Evolutionary conservation across 495 filamentous ascomycete species (phyloP).

Genomic region (Aspergillus nidulans): DNA sequence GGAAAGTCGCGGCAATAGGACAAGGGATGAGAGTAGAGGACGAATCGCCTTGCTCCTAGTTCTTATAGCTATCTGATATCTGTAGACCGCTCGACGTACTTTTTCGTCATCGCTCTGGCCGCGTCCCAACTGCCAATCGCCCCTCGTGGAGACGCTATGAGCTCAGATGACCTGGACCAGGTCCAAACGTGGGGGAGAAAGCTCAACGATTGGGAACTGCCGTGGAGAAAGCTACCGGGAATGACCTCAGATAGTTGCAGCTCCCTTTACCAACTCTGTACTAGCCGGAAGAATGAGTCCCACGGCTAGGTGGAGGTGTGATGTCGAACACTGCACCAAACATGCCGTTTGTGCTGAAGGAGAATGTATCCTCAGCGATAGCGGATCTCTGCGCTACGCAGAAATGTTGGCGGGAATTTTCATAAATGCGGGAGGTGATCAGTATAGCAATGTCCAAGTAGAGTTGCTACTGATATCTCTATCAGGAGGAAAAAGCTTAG

Average conservation of each 20-base stretch:
- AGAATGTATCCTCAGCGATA: slow-evolving; percentile 31
- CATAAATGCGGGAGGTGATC: slow-evolving; percentile 36
- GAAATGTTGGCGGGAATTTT: slow-evolving; percentile 20
- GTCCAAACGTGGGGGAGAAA: neutral
- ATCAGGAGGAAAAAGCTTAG: slow-evolving; percentile 29
- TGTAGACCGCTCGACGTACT: neutral
- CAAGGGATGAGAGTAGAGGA: neutral
- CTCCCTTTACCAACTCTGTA: neutral
- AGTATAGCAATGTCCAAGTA: neutral
- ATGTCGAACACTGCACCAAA: slow-evolving; percentile 23
- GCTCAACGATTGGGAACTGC: neutral
- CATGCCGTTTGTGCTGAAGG: slow-evolving; percentile 27
- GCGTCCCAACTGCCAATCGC: neutral
- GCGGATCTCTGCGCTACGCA: slow-evolving; percentile 30
- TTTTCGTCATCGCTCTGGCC: neutral
- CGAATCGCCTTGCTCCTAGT: neutral
- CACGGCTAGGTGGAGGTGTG: slow-evolving; percentile 24
- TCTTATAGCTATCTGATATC: neutral
- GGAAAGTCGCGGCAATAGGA: neutral
- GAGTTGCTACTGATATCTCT: too few relatives aligned
- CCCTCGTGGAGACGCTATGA: neutral
- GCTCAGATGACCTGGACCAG: neutral
- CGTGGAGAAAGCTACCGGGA: neutral
- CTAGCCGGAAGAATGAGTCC: neutral
- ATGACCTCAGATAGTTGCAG: neutral